These are phyloP conservation scores for Penicillium sp. DNA, from an alignment of 2,329 filamentous ascomycete genomes.

Conservation along the genomic window DNA sequence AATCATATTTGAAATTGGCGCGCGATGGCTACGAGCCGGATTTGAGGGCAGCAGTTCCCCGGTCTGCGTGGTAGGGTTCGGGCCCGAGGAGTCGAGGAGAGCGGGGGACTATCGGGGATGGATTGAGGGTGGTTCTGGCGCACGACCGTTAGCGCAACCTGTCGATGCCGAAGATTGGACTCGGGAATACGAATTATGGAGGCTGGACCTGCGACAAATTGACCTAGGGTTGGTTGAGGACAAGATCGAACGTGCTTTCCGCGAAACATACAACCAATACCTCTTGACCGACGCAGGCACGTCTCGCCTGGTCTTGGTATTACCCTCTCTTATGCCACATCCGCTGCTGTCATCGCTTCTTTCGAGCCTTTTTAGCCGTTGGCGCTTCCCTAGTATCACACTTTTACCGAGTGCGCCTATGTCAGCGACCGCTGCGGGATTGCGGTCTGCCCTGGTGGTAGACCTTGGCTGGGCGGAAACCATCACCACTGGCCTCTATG, in stretches of 20 bases:
- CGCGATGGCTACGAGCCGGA: constrained; percentile 75
- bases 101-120: constrained; percentile 79
- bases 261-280: constrained; percentile 80
- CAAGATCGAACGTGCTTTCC: constrained; percentile 78
- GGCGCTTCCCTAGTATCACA: constrained; percentile 77
- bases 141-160: constrained; percentile 35
- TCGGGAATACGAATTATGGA: constrained; percentile 69
- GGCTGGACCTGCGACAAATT: constrained; percentile 67
- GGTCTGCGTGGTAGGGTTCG: constrained; percentile 69
- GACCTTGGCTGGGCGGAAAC: constrained; percentile 95
- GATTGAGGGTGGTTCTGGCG: constrained; percentile 55
- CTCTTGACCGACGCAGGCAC: constrained; percentile 63
- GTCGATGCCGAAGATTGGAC: constrained; percentile 46
- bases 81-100: constrained; percentile 73
- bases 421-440: constrained; percentile 72
- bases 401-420: constrained; percentile 77
- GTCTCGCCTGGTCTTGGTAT: constrained; percentile 70
- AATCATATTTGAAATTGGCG: constrained; percentile 79
- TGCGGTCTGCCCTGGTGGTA: constrained; percentile 81
- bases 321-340: constrained; percentile 76
- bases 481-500: constrained; percentile 80
- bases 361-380: constrained; percentile 76
- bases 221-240: constrained; percentile 82
- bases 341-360: constrained; percentile 74
- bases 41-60: constrained; percentile 82